Conservation (phyloP, 495 filamentous ascomycete species). For the Aspergillus incahuasiensis region DNA sequence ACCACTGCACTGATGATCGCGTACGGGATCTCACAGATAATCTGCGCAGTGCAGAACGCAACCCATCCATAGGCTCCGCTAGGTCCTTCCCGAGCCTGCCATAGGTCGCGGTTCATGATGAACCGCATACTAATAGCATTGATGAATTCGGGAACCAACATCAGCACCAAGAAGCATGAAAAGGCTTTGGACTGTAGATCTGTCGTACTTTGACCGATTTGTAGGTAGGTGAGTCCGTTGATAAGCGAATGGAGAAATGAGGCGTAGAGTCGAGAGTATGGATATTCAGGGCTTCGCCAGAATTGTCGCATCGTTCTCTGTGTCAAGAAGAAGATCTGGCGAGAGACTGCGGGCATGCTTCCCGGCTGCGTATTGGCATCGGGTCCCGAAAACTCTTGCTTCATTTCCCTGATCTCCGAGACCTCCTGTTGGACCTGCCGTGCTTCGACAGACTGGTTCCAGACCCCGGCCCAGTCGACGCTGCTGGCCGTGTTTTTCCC, state of each 20-base stretch:
- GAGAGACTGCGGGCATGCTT: slow-evolving; percentile 59
- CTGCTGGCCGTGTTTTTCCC: slow-evolving; percentile 58
- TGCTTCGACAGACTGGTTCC: slow-evolving; percentile 68
- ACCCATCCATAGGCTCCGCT: slow-evolving; percentile 71
- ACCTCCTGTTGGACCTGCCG: slow-evolving; percentile 62
- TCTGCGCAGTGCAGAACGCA: slow-evolving; percentile 65
- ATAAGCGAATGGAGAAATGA: slow-evolving; percentile 70
- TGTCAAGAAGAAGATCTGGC: slow-evolving; percentile 63
- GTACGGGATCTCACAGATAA: slow-evolving; percentile 74
- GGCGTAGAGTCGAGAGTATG: slow-evolving; percentile 75
- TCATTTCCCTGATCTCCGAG: slow-evolving; percentile 53
- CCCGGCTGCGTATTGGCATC: slow-evolving; percentile 43
- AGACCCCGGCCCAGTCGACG: slow-evolving; percentile 73
- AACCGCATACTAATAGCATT: slow-evolving; percentile 75
- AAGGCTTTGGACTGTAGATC: slow-evolving; percentile 76
- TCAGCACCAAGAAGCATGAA: slow-evolving; percentile 75
- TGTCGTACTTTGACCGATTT: slow-evolving; percentile 60
- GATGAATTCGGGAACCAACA: slow-evolving; percentile 70
- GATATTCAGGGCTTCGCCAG: slow-evolving; percentile 74
- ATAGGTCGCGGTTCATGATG: slow-evolving; percentile 64
- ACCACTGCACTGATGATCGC: slow-evolving; percentile 61
- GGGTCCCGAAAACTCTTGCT: slow-evolving; percentile 32
- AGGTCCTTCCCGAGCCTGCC: slow-evolving; percentile 68
- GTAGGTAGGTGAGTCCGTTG: slow-evolving; percentile 70
- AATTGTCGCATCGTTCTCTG: slow-evolving; percentile 61